Conservation (phyloP, 495 filamentous ascomycete species). For the Tuber umbilicatum region DNA sequence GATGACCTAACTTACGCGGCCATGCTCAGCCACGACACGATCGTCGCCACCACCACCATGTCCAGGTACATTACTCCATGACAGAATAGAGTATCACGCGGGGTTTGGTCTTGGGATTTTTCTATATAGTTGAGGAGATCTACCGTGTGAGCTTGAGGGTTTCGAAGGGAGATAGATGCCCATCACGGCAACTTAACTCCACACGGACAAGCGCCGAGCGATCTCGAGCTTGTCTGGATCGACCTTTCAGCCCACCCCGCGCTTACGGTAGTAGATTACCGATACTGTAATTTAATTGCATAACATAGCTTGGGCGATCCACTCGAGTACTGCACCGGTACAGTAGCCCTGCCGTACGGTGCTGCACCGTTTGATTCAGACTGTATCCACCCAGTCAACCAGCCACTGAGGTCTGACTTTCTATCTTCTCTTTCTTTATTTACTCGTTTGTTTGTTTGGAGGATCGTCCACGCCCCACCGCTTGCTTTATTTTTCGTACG, state of each 20-base stretch:
- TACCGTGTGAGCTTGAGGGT: not conserved
- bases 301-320: not conserved
- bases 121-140: not conserved
- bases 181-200: not conserved
- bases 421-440: not conserved
- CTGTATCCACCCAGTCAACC: not conserved
- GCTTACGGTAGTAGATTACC: slow-evolving; percentile 1
- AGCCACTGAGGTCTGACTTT: not conserved
- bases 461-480: not conserved
- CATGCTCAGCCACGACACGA: slow-evolving; percentile 11
- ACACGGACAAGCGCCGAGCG: not conserved
- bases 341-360: no score
- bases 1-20: not conserved
- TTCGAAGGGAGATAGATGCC: not conserved
- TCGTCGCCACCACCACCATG: slow-evolving; percentile 56
- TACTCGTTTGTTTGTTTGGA: not conserved
- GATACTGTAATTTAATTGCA: not conserved
- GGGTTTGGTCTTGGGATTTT: not conserved
- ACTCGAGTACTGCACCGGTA: no score
- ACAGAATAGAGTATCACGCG: not conserved
- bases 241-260: not conserved
- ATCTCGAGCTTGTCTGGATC: not conserved
- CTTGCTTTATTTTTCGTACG: slow-evolving; percentile 62
- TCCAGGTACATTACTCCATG: slow-evolving; percentile 51
- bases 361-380: not conserved